Evolutionary conservation across 768 basidiomycete species (phyloP), one percentile per base, ranked within the genome.

Genomic region (Podaxis pistillaris): DNA sequence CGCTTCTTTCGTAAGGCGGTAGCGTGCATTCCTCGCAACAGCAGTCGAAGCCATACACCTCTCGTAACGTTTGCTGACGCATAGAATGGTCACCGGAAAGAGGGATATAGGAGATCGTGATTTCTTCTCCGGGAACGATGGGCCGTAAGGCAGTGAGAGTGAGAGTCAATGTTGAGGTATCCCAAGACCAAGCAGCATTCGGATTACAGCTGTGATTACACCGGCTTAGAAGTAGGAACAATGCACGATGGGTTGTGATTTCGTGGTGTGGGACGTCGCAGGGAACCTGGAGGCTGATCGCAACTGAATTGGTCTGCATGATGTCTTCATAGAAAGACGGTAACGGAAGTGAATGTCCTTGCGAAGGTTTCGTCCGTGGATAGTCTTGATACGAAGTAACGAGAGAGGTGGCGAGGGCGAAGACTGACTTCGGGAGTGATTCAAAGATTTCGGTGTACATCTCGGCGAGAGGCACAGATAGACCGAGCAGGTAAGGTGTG

Each of bases 141-240:
- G 72, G 66, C 4, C 80, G 73, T 8, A 81, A 70, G 7, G 81
- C 76, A 60, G 78, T 79, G 40, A 83, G 66, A 1, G 76, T 73
- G 17, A 75, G 65, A 3, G 77, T 75, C 62, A 81, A 74, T 0
- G 74, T 72, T 4, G 70, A 65, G 17, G 69, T 68, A 58, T 81
- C 73, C 79, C 81, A 83, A 62, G 74, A 77, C 40, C 78, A 68
- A 9, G 73, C 72, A 2, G 77, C 78, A 64, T 82, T 81, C 4
- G 80, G 78, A 17, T 76, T 76, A 62, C 82, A 83, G 63, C 80
- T 79, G 60, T 83, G 82, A 63, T 83, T 83, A 36, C 72, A 72
- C 15, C 81, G 74, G 64, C 78, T 78, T 24, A 81, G 74, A 30
- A 69, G 68, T 8, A 77, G 73, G 66, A 79, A 82, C 0, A 78